Percentiles rank a stretch among this genome's conserved stretches.
Conservation (phyloP, 345 rosid genomes). For the Microthlaspi erraticum region DNA sequence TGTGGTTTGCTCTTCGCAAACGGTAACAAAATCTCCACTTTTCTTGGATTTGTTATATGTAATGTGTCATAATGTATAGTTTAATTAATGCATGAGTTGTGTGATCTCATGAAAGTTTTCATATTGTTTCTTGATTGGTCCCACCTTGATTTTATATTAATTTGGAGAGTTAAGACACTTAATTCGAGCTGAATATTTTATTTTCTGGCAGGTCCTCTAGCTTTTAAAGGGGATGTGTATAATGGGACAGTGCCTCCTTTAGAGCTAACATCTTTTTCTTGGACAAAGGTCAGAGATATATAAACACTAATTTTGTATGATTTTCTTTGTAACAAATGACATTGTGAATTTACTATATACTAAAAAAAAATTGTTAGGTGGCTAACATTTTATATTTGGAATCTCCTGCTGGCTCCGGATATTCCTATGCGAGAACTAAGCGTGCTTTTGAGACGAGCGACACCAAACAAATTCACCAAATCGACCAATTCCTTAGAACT, state of each 20-base stretch:
- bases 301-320: background rate
- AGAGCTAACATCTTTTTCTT: constrained; percentile 61
- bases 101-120: background rate
- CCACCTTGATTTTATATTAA: background rate
- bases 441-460: constrained; percentile 54
- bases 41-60: background rate
- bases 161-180: background rate
- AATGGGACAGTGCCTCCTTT: constrained; percentile 73
- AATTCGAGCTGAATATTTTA: background rate
- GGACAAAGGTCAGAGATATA: constrained; percentile 59
- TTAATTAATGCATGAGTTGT: background rate
- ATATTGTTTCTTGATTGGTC: constrained; percentile 18
- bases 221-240: constrained; percentile 57
- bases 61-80: background rate
- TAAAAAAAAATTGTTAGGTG: constrained; percentile 39
- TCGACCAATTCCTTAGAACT: constrained; percentile 57
- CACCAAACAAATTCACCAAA: constrained; percentile 52
- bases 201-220: constrained; percentile 63
- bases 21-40: constrained; percentile 41
- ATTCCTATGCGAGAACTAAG: constrained; percentile 58
- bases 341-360: constrained; percentile 5
- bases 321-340: constrained; percentile 3
- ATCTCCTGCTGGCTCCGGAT: constrained; percentile 80
- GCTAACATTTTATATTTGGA: constrained; percentile 75
- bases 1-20: constrained; percentile 56